These are phyloP conservation scores for Zymoseptoria tritici DNA, from an alignment of 2,329 filamentous ascomycete genomes.

Conservation along the genomic window DNA sequence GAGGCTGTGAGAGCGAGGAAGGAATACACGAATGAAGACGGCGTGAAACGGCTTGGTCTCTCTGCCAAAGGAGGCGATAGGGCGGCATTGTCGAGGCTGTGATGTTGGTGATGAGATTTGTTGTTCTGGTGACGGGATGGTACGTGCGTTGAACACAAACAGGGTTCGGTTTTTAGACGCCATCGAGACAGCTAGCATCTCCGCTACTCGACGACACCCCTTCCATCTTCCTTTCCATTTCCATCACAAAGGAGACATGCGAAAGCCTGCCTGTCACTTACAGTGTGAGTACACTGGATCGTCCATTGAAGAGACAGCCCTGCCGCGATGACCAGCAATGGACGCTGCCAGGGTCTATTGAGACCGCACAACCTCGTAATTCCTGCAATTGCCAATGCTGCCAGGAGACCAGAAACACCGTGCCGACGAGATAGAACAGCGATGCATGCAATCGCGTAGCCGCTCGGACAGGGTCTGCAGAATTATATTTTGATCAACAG, in stretches of 20 bases:
- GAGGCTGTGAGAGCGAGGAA: conserved; percentile 17
- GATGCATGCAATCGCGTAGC: not conserved
- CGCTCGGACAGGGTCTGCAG: no score
- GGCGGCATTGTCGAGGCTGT: conserved; percentile 24
- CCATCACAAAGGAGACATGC: not conserved
- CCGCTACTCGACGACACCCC: not conserved
- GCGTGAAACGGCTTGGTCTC: conserved; percentile 9
- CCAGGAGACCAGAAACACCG: no score
- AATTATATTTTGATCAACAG: no score
- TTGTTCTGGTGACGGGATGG: not conserved
- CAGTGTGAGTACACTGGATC: no score
- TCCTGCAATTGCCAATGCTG: no score
- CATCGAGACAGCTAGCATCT: not conserved
- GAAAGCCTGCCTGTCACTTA: no score
- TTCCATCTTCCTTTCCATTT: not conserved
- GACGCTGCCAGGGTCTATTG: no score
- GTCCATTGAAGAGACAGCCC: not conserved
- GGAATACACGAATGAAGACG: conserved; percentile 9
- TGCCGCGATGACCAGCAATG: not conserved
- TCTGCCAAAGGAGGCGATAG: conserved; percentile 19
- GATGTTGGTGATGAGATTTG: not conserved
- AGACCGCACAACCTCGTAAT: no score
- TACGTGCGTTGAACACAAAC: not conserved
- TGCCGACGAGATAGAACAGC: no score
- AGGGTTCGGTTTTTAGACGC: not conserved